Evolutionary conservation across 495 filamentous ascomycete species (phyloP).

Genomic region (Neurospora discreta): DNA sequence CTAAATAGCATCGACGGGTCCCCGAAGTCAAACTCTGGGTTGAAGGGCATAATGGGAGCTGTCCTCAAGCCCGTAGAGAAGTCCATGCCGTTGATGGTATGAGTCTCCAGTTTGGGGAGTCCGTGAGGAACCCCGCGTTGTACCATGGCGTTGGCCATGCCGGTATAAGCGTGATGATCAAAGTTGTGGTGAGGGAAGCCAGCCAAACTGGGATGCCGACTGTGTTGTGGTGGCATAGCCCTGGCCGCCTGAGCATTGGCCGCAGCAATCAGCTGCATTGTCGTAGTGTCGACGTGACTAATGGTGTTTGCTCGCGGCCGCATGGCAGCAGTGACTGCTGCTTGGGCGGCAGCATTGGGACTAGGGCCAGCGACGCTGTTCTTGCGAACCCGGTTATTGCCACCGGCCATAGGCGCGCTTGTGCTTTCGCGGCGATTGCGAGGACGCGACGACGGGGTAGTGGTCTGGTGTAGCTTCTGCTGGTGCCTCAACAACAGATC

Average conservation of each 20-base stretch:
- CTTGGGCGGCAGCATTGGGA: constrained; percentile 30
- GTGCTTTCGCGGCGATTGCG: constrained; percentile 85
- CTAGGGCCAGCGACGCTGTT: constrained; percentile 65
- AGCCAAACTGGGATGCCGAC: constrained; percentile 54
- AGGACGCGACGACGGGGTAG: constrained; percentile 77
- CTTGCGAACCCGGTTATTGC: constrained; percentile 69
- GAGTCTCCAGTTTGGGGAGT: constrained; percentile 76
- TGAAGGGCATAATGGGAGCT: constrained; percentile 65
- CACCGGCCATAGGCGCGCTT: constrained; percentile 51
- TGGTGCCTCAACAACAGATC: constrained; percentile 92
- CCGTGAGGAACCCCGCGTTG: constrained; percentile 51
- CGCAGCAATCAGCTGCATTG: constrained; percentile 60
- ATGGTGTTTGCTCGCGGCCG: constrained; percentile 93
- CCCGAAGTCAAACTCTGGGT: constrained; percentile 55
- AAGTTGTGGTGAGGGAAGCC: constrained; percentile 49
- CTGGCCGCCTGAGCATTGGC: constrained; percentile 37
- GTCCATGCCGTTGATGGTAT: constrained; percentile 43
- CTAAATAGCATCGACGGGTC: constrained; percentile 58
- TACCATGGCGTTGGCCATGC: constrained; percentile 57
- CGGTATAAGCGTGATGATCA: constrained; percentile 42
- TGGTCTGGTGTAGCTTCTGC: constrained; percentile 98
- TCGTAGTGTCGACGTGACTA: constrained; percentile 76
- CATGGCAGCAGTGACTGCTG: constrained; percentile 45
- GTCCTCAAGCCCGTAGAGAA: constrained; percentile 61
- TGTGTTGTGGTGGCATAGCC: constrained; percentile 43